phyloP scores from a whole-genome alignment of 73 alveolate genomes.

The Breviolum minutum region DNA sequence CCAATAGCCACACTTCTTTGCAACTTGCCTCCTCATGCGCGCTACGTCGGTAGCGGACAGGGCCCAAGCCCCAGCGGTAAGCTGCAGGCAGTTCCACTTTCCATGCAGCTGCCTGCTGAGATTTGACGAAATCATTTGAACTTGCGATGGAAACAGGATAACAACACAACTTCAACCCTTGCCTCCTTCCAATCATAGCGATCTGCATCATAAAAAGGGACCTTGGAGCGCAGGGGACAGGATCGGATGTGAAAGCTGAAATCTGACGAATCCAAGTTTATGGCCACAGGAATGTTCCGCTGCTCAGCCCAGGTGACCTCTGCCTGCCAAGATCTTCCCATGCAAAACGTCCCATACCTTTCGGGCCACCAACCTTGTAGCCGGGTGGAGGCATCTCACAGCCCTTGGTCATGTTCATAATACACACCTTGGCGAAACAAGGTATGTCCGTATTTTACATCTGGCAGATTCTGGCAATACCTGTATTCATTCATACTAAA shows the following conservation, averaged over 20 bases:
- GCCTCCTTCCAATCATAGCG: constrained; percentile 93
- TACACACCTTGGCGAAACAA: constrained; percentile 30
- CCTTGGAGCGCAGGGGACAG: not conserved
- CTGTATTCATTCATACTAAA: no score
- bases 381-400: constrained; percentile 92
- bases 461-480: not conserved
- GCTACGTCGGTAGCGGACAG: constrained; percentile 56
- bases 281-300: constrained; percentile 77
- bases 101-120: constrained; percentile 61
- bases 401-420: constrained; percentile 80
- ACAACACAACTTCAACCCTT: not conserved
- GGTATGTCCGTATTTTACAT: not conserved
- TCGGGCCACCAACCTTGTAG: constrained; percentile 23
- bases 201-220: constrained; percentile 88
- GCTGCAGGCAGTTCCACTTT: constrained; percentile 43
- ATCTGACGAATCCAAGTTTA: not conserved
- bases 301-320: constrained; percentile 85
- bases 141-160: not conserved
- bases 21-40: constrained; percentile 73
- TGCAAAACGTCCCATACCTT: no score
- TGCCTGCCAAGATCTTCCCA: not conserved
- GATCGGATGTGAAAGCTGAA: not conserved
- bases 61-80: constrained; percentile 85
- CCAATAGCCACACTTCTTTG: not conserved
- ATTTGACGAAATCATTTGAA: not conserved